Percentiles rank a stretch among this genome's conserved stretches.
These are phyloP conservation scores for Claviceps africana DNA, from an alignment of 2,329 filamentous ascomycete genomes.

Conservation along the genomic window DNA sequence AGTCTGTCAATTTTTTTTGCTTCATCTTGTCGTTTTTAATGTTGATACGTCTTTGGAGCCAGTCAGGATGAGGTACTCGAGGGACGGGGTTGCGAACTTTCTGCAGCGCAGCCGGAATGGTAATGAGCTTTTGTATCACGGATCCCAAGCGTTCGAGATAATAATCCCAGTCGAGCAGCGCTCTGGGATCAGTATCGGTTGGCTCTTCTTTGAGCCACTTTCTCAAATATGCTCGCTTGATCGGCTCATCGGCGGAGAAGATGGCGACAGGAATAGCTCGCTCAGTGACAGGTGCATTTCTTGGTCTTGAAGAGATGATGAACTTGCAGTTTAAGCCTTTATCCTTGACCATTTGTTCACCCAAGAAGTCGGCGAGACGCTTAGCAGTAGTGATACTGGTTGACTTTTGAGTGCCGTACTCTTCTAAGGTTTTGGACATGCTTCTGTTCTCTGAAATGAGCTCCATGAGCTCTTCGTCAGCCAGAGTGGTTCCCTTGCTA, in stretches of 20 bases:
- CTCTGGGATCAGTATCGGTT: slow-evolving; percentile 75
- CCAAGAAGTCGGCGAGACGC: slow-evolving; percentile 86
- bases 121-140: slow-evolving; percentile 97
- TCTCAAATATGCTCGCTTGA: slow-evolving; percentile 78
- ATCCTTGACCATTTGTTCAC: slow-evolving; percentile 98
- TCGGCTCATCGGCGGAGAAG: slow-evolving; percentile 79
- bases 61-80: slow-evolving; percentile 85
- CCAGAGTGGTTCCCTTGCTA: slow-evolving; percentile 73
- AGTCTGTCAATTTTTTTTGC: slow-evolving; percentile 95
- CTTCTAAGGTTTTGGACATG: slow-evolving; percentile 93
- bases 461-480: slow-evolving; percentile 94
- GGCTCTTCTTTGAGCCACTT: slow-evolving; percentile 96
- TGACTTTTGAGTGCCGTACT: slow-evolving; percentile 91
- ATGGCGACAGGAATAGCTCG: slow-evolving; percentile 90
- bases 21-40: slow-evolving; percentile 95
- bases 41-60: slow-evolving; percentile 86
- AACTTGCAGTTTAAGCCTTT: slow-evolving; percentile 99
- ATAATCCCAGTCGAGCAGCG: slow-evolving; percentile 91
- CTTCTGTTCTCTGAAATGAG: slow-evolving; percentile 99
- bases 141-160: slow-evolving; percentile 92
- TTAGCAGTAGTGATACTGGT: slow-evolving; percentile 98
- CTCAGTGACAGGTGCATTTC: slow-evolving; percentile 84
- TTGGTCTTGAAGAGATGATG: slow-evolving; percentile 82
- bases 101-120: slow-evolving; percentile 90
- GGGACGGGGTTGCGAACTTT: slow-evolving; percentile 92